Conservation (phyloP, 768 basidiomycete genomes). For the Amanita jacksonii region DNA sequence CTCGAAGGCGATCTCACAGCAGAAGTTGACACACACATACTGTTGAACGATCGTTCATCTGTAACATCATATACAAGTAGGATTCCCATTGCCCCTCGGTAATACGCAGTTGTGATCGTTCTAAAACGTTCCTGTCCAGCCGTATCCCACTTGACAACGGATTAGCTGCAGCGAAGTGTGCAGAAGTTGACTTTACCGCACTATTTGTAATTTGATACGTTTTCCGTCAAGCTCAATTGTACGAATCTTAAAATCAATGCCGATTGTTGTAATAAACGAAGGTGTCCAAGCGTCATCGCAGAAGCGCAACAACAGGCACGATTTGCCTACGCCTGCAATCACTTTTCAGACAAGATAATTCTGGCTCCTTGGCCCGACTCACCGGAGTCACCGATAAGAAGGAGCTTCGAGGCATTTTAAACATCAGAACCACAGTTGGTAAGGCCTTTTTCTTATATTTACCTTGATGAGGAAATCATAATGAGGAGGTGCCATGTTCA, state of each 20-base stretch:
- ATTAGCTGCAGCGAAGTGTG: neutral
- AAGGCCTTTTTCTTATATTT: slow-evolving; percentile 12
- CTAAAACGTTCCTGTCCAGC: slow-evolving; percentile 98
- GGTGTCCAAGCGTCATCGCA: slow-evolving; percentile 99
- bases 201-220: slow-evolving; percentile 98
- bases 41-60: slow-evolving; percentile 91
- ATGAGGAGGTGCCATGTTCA: slow-evolving; percentile 76
- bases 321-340: slow-evolving; percentile 83
- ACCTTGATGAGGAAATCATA: slow-evolving; percentile 98
- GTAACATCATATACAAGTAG: slow-evolving; percentile 98
- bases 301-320: slow-evolving; percentile 90
- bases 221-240: slow-evolving; percentile 98
- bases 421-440: too few species aligned
- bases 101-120: slow-evolving; percentile 98
- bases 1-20: neutral
- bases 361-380: slow-evolving; percentile 11
- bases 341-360: neutral
- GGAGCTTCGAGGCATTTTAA: slow-evolving; percentile 41
- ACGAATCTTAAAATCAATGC: slow-evolving; percentile 98
- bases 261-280: slow-evolving; percentile 98
- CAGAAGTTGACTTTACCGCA: slow-evolving; percentile 19
- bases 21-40: slow-evolving; percentile 38
- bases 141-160: slow-evolving; percentile 80
- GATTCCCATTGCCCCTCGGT: slow-evolving; percentile 98
- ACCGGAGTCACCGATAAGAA: slow-evolving; percentile 97